phyloP scores from a whole-genome alignment of 1,284 basidiomycete species.

The Ustilago vetiveriae region DNA sequence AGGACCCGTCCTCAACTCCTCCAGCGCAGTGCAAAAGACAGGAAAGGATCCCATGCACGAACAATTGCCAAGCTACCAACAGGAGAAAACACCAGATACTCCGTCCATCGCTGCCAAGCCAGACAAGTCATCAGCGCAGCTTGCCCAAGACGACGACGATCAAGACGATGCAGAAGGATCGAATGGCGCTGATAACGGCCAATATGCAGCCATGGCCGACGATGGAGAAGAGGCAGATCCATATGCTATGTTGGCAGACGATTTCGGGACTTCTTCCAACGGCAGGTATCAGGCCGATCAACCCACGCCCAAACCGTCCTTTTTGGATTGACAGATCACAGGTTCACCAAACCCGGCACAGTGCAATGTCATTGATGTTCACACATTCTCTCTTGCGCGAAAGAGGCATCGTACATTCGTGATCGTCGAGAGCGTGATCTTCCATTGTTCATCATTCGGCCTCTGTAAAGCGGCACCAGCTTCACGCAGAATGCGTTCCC shows the following conservation, averaged over 20 bases:
- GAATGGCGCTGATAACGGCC: too few relatives aligned
- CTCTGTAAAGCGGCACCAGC: too few relatives aligned
- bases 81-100: too few relatives aligned
- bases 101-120: too few relatives aligned
- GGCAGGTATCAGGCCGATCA: slow-evolving; percentile 17
- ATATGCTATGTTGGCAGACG: slow-evolving; percentile 46
- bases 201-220: neutral
- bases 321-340: slow-evolving; percentile 1
- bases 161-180: too few relatives aligned
- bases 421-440: neutral
- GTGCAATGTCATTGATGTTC: neutral
- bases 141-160: too few relatives aligned
- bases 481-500: neutral
- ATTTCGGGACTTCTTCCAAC: slow-evolving; percentile 18
- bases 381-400: too few relatives aligned
- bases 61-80: too few relatives aligned
- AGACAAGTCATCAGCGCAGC: too few relatives aligned
- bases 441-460: neutral
- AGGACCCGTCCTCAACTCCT: slow-evolving; percentile 27
- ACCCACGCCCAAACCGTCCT: slow-evolving; percentile 18
- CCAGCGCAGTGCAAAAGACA: neutral
- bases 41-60: too few relatives aligned
- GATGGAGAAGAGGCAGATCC: slow-evolving; percentile 30
- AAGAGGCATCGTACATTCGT: too few relatives aligned
- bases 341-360: too few relatives aligned